Evolutionary conservation across 768 basidiomycete species (phyloP).

Genomic region (Rhodotorula paludigena): DNA sequence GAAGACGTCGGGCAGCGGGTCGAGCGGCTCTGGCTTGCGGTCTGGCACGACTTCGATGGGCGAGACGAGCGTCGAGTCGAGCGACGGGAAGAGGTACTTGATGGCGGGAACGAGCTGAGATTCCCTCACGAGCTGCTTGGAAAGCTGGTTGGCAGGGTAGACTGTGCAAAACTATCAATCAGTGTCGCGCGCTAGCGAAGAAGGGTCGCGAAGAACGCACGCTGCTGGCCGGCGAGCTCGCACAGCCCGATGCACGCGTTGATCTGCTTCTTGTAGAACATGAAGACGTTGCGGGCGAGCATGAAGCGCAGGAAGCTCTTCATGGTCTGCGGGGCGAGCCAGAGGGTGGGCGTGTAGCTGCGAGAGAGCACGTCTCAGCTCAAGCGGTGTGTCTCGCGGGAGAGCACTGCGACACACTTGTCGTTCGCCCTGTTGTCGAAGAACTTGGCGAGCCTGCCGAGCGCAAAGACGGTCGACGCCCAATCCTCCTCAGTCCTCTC

Average conservation of each 20-base stretch:
- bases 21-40: neutral
- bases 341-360: constrained; percentile 11
- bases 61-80: neutral
- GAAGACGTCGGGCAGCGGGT: neutral
- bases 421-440: constrained; percentile 8
- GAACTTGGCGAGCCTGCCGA: constrained; percentile 1
- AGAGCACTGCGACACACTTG: neutral
- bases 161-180: neutral
- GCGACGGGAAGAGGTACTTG: neutral
- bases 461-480: neutral
- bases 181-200: no score
- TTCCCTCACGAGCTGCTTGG: neutral
- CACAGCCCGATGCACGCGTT: neutral
- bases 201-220: neutral
- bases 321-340: constrained; percentile 1
- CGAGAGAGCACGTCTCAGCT: neutral
- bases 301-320: constrained; percentile 14
- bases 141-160: neutral
- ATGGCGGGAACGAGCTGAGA: neutral
- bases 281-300: constrained; percentile 12
- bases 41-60: neutral
- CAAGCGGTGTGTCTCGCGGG: neutral
- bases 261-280: neutral
- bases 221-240: constrained; percentile 2
- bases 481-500: constrained; percentile 5